A percentile compares a stretch with the other conserved stretches of the same genome.
These are phyloP conservation scores for Macaranga tanarius DNA, from an alignment of 441 rosid genomes.

Conservation along the genomic window DNA sequence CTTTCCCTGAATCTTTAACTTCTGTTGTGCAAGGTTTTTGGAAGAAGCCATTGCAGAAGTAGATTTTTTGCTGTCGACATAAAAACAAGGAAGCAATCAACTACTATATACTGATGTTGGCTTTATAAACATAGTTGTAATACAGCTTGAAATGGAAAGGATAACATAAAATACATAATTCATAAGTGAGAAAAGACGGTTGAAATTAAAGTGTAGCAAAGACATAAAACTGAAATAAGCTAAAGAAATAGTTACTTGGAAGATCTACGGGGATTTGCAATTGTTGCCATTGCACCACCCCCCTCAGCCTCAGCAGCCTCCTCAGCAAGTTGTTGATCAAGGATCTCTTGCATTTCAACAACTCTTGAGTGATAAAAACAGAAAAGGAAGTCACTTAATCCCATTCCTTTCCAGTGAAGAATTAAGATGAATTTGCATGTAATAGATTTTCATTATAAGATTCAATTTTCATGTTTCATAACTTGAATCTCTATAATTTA, in stretches of 20 bases:
- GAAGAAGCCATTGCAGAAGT: slow-evolving; percentile 57
- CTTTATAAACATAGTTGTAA: slow-evolving; percentile 13
- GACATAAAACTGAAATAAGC: slow-evolving; percentile 10
- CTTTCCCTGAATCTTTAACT: slow-evolving; percentile 82
- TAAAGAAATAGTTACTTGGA: slow-evolving; percentile 57
- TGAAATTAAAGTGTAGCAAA: not conserved
- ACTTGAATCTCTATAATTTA: not conserved
- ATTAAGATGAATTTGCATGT: slow-evolving; percentile 6
- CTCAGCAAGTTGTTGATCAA: slow-evolving; percentile 96
- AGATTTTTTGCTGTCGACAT: slow-evolving; percentile 56
- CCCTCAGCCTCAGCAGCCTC: slow-evolving; percentile 99
- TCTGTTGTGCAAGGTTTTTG: slow-evolving; percentile 61
- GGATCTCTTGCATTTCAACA: slow-evolving; percentile 99
- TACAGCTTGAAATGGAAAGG: slow-evolving; percentile 12
- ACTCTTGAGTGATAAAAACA: slow-evolving; percentile 50
- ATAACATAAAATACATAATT: not conserved
- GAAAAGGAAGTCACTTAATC: not conserved
- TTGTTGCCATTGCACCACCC: slow-evolving; percentile 83
- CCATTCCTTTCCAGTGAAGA: not conserved
- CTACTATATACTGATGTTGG: not conserved
- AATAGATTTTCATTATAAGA: not conserved
- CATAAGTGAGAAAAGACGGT: not conserved
- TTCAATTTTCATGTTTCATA: not conserved
- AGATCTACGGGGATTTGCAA: slow-evolving; percentile 90
- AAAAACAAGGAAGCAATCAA: slow-evolving; percentile 25